These are phyloP conservation scores for Suhomyces chickasaworum DNA, from an alignment of 1,139 yeast species.

Conservation along the genomic window DNA sequence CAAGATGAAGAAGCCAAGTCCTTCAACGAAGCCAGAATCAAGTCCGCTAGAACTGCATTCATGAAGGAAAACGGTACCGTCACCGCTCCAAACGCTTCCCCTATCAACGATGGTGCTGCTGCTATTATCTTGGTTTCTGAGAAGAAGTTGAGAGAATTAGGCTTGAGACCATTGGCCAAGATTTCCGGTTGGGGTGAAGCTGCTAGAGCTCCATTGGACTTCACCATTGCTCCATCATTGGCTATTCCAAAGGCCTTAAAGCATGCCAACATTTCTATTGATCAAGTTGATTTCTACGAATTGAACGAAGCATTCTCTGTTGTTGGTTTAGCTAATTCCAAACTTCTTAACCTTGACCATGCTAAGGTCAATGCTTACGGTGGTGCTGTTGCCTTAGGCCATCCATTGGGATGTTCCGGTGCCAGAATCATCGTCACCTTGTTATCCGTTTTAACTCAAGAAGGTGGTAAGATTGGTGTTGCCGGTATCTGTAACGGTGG, in stretches of 20 bases:
- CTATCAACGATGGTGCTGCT: slow-evolving; percentile 96
- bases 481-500: slow-evolving; percentile 99
- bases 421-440: slow-evolving; percentile 91
- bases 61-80: slow-evolving; percentile 90
- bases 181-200: slow-evolving; percentile 98
- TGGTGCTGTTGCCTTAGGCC: slow-evolving; percentile 98
- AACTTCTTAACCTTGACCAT: slow-evolving; percentile 63
- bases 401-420: slow-evolving; percentile 97
- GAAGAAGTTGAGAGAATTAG: slow-evolving; percentile 77
- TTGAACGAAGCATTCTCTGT: slow-evolving; percentile 97
- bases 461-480: slow-evolving; percentile 85
- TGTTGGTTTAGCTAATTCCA: slow-evolving; percentile 88
- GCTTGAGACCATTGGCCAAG: slow-evolving; percentile 83
- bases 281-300: slow-evolving; percentile 79
- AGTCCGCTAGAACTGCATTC: slow-evolving; percentile 88
- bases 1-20: slow-evolving; percentile 75
- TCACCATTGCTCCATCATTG: slow-evolving; percentile 91
- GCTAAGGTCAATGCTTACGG: slow-evolving; percentile 90
- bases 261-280: slow-evolving; percentile 65
- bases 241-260: slow-evolving; percentile 95
- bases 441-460: slow-evolving; percentile 73
- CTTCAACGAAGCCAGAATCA: slow-evolving; percentile 73
- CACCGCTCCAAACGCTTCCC: slow-evolving; percentile 95
- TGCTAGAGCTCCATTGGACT: slow-evolving; percentile 89
- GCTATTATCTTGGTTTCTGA: slow-evolving; percentile 87